phyloP scores from a whole-genome alignment of 2,329 filamentous ascomycete species.

The Penicillium digitatum region DNA sequence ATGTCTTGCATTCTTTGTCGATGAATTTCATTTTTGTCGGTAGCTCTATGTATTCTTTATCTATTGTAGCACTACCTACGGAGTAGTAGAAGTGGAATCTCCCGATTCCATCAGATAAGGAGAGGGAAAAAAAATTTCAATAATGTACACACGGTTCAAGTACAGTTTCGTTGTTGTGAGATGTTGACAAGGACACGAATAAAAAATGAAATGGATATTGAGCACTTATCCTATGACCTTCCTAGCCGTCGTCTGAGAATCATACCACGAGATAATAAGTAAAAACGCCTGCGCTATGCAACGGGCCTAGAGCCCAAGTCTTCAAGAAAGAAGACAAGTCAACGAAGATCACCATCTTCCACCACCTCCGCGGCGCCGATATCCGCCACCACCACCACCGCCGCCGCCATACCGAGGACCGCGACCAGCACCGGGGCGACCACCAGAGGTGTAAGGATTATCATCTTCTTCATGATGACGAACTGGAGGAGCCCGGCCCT shows the following conservation, averaged over 20 bases:
- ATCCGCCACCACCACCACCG: slow-evolving; percentile 47
- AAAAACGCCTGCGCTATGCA: slow-evolving; percentile 46
- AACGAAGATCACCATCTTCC: slow-evolving; percentile 39
- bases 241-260: slow-evolving; percentile 24
- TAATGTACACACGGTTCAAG: neutral
- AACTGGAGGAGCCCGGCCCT: slow-evolving; percentile 61
- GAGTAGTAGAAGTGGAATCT: too few relatives aligned
- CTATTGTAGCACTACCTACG: neutral
- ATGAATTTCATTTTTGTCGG: neutral
- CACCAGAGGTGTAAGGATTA: slow-evolving; percentile 48
- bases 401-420: slow-evolving; percentile 44
- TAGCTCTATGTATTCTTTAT: neutral
- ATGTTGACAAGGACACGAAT: neutral
- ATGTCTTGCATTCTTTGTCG: neutral
- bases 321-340: slow-evolving; percentile 7
- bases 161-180: neutral
- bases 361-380: slow-evolving; percentile 40
- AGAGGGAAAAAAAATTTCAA: neutral
- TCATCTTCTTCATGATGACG: slow-evolving; percentile 55
- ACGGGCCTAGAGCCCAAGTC: slow-evolving; percentile 17
- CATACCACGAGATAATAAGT: slow-evolving; percentile 25
- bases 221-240: slow-evolving; percentile 20
- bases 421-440: slow-evolving; percentile 41
- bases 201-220: slow-evolving; percentile 19
- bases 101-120: too few relatives aligned